These are phyloP conservation scores for Cladosporium colombiae DNA, from an alignment of 2,329 filamentous ascomycete genomes.

Conservation along the genomic window DNA sequence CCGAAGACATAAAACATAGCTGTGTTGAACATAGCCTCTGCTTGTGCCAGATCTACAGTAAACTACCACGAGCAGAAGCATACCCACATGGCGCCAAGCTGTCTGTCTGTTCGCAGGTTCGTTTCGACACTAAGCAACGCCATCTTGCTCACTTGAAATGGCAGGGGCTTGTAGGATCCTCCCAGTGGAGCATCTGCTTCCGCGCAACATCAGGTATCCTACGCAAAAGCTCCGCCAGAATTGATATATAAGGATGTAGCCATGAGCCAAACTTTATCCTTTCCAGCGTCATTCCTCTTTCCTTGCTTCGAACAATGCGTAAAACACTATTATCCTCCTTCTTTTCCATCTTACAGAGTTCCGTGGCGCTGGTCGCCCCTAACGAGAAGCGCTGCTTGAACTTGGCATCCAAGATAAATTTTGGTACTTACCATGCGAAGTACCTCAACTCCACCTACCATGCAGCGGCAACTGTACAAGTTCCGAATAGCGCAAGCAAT, in stretches of 20 bases:
- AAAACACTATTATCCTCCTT: neutral
- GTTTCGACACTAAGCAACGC: neutral
- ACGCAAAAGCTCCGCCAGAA: neutral
- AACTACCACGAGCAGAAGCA: neutral
- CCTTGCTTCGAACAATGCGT: neutral
- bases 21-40: too few relatives aligned
- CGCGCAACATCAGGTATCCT: neutral
- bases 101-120: neutral
- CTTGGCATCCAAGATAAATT: neutral
- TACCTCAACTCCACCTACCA: neutral
- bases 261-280: neutral
- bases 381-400: neutral
- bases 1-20: too few relatives aligned
- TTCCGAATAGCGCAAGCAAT: neutral
- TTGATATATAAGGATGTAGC: neutral
- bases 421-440: neutral
- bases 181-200: neutral
- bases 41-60: neutral
- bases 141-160: too few relatives aligned
- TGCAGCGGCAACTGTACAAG: neutral
- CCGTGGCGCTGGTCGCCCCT: neutral
- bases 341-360: neutral
- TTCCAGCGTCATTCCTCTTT: neutral
- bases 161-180: neutral
- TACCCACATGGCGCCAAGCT: neutral